Percentiles rank a stretch among this genome's conserved stretches.
Conservation (phyloP, 192 early-diverging fungal genomes). For the Coemansia sp. region DNA sequence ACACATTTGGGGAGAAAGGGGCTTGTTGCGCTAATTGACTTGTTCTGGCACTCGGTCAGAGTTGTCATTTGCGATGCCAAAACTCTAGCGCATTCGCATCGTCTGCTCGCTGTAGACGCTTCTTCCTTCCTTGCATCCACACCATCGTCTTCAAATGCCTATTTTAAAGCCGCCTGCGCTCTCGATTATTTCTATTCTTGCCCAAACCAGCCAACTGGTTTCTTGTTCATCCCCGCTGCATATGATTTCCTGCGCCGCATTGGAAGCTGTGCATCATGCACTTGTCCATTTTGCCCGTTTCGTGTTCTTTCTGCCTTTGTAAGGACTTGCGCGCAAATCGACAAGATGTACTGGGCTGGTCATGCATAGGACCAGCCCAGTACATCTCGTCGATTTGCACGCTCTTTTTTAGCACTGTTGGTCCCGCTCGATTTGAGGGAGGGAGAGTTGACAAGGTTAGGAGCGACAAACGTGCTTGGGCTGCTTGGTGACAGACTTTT, state of each 20-base stretch:
- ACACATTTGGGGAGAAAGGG: not conserved
- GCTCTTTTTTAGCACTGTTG: not conserved
- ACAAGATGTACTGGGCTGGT: too few relatives aligned
- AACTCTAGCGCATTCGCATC: not conserved
- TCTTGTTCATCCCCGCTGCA: not conserved
- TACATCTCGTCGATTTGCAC: slow-evolving; percentile 1
- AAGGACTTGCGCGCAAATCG: not conserved
- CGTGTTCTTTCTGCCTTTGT: not conserved
- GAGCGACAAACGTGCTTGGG: not conserved
- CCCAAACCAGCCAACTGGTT: not conserved
- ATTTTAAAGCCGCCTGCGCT: not conserved
- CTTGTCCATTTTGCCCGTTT: not conserved
- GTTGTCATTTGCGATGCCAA: not conserved
- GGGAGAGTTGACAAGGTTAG: slow-evolving; percentile 2
- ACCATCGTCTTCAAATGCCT: not conserved
- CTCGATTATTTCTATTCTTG: not conserved
- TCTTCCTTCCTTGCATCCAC: not conserved
- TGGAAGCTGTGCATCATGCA: not conserved
- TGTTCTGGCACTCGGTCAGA: not conserved
- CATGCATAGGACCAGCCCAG: not conserved
- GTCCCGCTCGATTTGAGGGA: slow-evolving; percentile 2
- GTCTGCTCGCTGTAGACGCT: not conserved
- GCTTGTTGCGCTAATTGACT: not conserved
- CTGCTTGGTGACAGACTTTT: not conserved
- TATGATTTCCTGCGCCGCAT: not conserved